A percentile compares a stretch with the other conserved stretches of the same genome.
Evolutionary conservation across 192 early-diverging fungal species (phyloP).

Genomic region (Cetraspora pellucida): DNA sequence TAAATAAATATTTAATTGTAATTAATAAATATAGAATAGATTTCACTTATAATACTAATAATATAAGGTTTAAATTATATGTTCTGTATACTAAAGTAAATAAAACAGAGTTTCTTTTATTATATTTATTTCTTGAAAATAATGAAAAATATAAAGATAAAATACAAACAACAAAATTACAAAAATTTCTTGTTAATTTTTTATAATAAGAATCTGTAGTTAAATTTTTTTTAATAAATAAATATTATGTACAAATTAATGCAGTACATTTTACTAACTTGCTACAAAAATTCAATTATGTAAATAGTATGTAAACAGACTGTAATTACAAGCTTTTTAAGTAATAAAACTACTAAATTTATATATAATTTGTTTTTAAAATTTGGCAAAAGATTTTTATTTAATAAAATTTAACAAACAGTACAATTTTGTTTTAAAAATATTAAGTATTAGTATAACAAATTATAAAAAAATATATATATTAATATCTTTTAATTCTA

Average conservation of each 20-base stretch:
- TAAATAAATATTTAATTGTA: no score
- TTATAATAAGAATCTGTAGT: neutral
- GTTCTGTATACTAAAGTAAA: no score
- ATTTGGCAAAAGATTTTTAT: slow-evolving; percentile 12
- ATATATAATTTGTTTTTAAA: neutral
- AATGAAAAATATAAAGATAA: no score
- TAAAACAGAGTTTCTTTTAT: no score
- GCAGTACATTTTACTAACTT: no score
- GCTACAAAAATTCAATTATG: slow-evolving; percentile 12
- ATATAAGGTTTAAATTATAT: no score
- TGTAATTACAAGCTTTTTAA: neutral
- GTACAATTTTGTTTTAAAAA: slow-evolving; percentile 8
- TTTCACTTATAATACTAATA: no score
- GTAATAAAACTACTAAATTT: slow-evolving; percentile 2
- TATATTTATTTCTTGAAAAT: no score
- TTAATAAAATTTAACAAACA: slow-evolving; percentile 5
- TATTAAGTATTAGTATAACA: neutral
- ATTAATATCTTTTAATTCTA: neutral
- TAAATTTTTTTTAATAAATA: slow-evolving; percentile 16
- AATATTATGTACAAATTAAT: slow-evolving; percentile 24
- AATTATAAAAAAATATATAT: slow-evolving; percentile 14
- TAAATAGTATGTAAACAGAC: neutral
- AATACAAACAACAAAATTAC: neutral
- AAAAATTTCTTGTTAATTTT: no score
- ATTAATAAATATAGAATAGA: no score